Percentiles rank a stretch among this genome's conserved stretches.
Conservation (phyloP, 306 rosid species). For the Cicer bijugum region DNA sequence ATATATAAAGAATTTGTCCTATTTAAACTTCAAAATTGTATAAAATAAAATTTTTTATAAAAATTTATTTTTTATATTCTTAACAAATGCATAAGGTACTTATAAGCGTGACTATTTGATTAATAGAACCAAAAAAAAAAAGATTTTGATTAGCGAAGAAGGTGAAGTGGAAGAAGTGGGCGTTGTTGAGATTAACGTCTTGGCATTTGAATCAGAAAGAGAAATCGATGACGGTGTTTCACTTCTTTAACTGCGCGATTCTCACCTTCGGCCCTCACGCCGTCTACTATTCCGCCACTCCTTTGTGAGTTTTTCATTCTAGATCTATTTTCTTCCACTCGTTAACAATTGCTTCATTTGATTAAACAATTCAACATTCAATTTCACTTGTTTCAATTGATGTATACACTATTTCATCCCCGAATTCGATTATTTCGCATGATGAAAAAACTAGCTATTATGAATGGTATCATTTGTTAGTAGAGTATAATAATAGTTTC, state of each 20-base stretch:
- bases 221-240: conserved; percentile 85
- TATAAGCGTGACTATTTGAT: no score
- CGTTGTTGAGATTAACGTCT: background rate
- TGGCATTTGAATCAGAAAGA: conserved; percentile 1
- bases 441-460: conserved; percentile 2
- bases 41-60: no score
- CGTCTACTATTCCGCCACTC: conserved; percentile 96
- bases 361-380: background rate
- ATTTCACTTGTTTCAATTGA: background rate
- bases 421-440: background rate
- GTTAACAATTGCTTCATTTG: background rate
- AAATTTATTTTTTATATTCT: no score
- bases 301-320: conserved; percentile 58
- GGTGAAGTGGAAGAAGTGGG: conserved; percentile 30
- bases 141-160: background rate
- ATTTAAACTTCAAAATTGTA: no score
- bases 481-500: conserved; percentile 3
- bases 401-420: background rate
- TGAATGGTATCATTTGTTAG: conserved; percentile 8
- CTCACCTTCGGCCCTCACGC: conserved; percentile 99
- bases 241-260: conserved; percentile 97
- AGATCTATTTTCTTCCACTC: conserved; percentile 18
- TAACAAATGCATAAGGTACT: no score
- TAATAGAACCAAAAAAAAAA: background rate
- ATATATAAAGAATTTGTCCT: no score